Evolutionary conservation across 495 filamentous ascomycete genomes (phyloP).

Genomic region (Aspergillus leporis): DNA sequence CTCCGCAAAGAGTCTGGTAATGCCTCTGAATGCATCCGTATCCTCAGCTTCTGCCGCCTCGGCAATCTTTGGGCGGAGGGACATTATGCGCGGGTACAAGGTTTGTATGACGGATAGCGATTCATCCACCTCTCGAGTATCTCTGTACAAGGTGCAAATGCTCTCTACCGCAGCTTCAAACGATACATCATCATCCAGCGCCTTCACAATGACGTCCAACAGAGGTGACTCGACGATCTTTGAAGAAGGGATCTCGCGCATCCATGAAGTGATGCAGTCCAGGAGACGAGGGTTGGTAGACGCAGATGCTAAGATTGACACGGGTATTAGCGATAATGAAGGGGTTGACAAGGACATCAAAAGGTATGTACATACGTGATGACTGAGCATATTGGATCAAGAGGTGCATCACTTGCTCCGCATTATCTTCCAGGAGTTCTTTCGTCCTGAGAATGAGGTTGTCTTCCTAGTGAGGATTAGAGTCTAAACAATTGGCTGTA

Average conservation of each 20-base stretch:
- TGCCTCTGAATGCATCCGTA: constrained; percentile 80
- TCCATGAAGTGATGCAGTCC: constrained; percentile 95
- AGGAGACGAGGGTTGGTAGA: constrained; percentile 87
- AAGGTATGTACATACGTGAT: constrained; percentile 62
- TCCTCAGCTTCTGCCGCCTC: constrained; percentile 78
- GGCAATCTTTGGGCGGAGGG: constrained; percentile 75
- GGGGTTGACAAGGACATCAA: not conserved
- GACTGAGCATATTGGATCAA: constrained; percentile 87
- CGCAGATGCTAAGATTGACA: constrained; percentile 50
- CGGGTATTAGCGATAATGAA: not conserved
- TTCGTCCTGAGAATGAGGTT: constrained; percentile 77
- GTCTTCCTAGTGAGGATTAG: constrained; percentile 78
- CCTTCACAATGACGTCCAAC: constrained; percentile 76
- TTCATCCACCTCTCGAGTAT: constrained; percentile 88
- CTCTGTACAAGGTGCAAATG: constrained; percentile 83
- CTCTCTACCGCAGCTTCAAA: constrained; percentile 93
- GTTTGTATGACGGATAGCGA: constrained; percentile 75
- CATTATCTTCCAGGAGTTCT: constrained; percentile 89
- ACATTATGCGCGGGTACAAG: constrained; percentile 81
- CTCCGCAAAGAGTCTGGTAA: constrained; percentile 88
- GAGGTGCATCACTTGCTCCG: constrained; percentile 78
- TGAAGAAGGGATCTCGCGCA: constrained; percentile 82
- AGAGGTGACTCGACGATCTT: constrained; percentile 84
- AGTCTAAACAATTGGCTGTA: constrained; percentile 33
- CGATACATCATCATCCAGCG: constrained; percentile 69